Evolutionary conservation across 441 rosid genomes (phyloP).

Genomic region (Manihot esculenta): DNA sequence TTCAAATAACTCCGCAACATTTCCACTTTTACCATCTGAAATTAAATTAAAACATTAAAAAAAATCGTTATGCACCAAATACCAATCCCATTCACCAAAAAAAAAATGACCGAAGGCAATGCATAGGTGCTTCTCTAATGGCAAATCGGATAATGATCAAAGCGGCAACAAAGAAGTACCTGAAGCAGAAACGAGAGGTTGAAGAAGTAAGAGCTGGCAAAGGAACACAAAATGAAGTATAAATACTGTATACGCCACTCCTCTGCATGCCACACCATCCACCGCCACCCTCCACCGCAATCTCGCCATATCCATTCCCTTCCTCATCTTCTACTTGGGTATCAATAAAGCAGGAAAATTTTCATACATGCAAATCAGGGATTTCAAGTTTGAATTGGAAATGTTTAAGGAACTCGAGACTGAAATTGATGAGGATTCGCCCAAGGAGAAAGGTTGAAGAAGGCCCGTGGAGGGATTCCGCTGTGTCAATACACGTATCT

Average conservation of each 20-base stretch:
- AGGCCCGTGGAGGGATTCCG: background rate
- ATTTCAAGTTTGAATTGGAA: too few species aligned
- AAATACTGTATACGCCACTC: constrained; percentile 50
- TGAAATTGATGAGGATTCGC: too few species aligned
- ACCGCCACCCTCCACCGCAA: constrained; percentile 26
- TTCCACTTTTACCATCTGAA: constrained; percentile 59
- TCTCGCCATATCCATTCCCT: constrained; percentile 41
- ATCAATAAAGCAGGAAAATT: too few species aligned
- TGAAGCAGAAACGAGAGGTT: constrained; percentile 84
- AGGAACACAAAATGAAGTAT: constrained; percentile 73
- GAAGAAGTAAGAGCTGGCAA: constrained; percentile 83
- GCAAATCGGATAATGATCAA: background rate
- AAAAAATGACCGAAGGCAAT: too few species aligned
- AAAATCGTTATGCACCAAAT: too few species aligned
- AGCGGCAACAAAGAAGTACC: constrained; percentile 34
- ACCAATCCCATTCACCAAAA: too few species aligned
- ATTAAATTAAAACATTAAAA: constrained; percentile 2
- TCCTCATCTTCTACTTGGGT: background rate
- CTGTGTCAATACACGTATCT: constrained; percentile 20
- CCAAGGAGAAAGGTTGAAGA: too few species aligned
- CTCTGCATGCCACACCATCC: constrained; percentile 74
- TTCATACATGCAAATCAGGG: too few species aligned
- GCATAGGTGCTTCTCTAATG: too few species aligned
- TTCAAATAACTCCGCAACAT: constrained; percentile 68
- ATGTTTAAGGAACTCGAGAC: background rate